Conservation (phyloP, 2,329 filamentous ascomycete genomes). For the Colletotrichum navitas region DNA sequence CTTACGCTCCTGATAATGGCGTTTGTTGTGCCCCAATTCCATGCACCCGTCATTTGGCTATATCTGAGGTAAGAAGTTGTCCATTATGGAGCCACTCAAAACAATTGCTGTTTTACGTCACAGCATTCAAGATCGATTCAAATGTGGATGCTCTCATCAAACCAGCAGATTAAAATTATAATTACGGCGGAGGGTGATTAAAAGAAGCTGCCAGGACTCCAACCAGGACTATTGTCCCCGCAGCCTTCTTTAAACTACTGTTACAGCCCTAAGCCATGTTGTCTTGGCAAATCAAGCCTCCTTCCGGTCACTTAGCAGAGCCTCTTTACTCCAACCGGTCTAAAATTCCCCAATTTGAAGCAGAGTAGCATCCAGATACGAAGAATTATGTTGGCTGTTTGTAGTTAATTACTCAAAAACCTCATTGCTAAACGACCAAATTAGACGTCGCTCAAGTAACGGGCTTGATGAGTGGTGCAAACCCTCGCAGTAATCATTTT, state of each 20-base stretch:
- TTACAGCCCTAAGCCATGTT: conserved; percentile 23
- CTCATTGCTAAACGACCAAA: background rate
- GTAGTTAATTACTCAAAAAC: no score
- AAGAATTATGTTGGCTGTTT: no score
- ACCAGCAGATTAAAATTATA: background rate
- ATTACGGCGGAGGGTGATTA: background rate
- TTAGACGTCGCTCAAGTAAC: background rate
- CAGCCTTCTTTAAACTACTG: background rate
- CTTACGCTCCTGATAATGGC: background rate
- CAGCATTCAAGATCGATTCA: background rate
- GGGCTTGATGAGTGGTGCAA: no score
- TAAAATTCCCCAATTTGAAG: background rate
- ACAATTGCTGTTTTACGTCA: background rate
- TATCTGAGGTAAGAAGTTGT: background rate
- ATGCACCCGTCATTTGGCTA: no score
- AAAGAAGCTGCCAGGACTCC: background rate
- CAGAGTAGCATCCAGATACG: background rate
- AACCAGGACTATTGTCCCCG: background rate
- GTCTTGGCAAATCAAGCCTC: conserved; percentile 21
- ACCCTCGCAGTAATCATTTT: no score
- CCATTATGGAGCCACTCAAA: background rate
- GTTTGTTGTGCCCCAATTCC: no score
- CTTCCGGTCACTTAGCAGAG: background rate
- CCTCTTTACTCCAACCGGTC: no score
- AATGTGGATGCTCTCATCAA: background rate